Evolutionary conservation across 495 filamentous ascomycete genomes (phyloP).

Genomic region (Trichoderma parareesei): DNA sequence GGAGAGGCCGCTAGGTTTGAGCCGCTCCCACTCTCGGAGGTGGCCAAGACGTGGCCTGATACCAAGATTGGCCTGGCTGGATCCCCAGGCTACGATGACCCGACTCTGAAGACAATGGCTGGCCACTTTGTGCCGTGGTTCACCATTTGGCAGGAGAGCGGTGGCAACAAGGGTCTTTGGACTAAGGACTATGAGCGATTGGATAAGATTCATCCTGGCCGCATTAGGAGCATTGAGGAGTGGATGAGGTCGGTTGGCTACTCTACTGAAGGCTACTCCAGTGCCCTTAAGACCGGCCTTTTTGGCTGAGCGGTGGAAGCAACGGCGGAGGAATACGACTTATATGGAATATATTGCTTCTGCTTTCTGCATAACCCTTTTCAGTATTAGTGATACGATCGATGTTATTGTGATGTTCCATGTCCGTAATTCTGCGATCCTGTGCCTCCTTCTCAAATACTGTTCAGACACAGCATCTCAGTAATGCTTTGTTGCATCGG

Average conservation of each 20-base stretch:
- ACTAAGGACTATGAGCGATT: slow-evolving; percentile 29
- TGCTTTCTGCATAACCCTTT: no score
- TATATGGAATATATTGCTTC: no score
- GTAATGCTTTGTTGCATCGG: no score
- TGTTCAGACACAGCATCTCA: no score
- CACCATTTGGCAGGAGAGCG: slow-evolving; percentile 13
- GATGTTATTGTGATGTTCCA: no score
- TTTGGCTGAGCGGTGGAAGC: not conserved
- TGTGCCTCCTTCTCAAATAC: no score
- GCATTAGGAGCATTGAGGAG: slow-evolving; percentile 26
- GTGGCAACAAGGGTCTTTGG: slow-evolving; percentile 20
- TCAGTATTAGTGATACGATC: no score
- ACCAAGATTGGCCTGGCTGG: slow-evolving; percentile 22
- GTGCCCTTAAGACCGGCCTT: slow-evolving; percentile 14
- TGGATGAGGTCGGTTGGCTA: slow-evolving; percentile 24
- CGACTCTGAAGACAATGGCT: slow-evolving; percentile 32
- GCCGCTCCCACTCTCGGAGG: slow-evolving; percentile 25
- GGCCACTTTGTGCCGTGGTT: slow-evolving; percentile 36
- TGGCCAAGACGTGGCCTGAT: slow-evolving; percentile 20
- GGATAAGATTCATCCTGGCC: slow-evolving; percentile 28
- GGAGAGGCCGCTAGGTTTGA: slow-evolving; percentile 28
- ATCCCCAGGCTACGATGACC: slow-evolving; percentile 22
- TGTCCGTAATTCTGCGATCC: no score
- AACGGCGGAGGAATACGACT: no score
- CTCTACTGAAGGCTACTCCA: slow-evolving; percentile 9